phyloP scores from a whole-genome alignment of 345 rosid genomes.

The Ricinus communis region DNA sequence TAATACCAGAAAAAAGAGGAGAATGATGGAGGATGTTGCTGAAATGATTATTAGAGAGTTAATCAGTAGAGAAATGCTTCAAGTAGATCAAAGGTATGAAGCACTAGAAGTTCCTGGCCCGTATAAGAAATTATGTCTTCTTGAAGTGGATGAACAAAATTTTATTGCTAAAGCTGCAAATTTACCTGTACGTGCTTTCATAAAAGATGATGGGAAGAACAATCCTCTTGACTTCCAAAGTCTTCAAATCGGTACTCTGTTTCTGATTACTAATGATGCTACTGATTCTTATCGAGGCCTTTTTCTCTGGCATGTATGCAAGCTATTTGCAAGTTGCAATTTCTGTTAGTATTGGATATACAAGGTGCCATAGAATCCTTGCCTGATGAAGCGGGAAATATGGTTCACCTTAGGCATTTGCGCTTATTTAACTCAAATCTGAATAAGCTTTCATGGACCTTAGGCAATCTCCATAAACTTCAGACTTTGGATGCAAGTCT shows the following conservation, averaged over 20 bases:
- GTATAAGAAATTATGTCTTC: not conserved
- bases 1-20: no score
- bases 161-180: not conserved
- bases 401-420: constrained; percentile 15
- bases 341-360: constrained; percentile 14
- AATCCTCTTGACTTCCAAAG: not conserved
- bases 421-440: not conserved
- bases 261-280: no score
- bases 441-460: constrained; percentile 9
- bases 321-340: constrained; percentile 1
- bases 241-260: not conserved
- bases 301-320: not conserved
- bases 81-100: not conserved
- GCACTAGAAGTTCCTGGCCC: not conserved
- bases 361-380: not conserved
- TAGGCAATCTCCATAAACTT: constrained; percentile 4
- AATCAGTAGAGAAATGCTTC: not conserved
- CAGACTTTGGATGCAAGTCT: constrained; percentile 1
- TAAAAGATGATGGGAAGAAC: not conserved
- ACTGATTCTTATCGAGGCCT: no score
- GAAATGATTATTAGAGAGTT: not conserved
- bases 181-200: not conserved
- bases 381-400: constrained; percentile 12
- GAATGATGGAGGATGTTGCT: not conserved
- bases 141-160: not conserved